Evolutionary conservation across 495 filamentous ascomycete genomes (phyloP), one percentile per base, ranked within the genome.

Genomic region (Penicillium desertorum): DNA sequence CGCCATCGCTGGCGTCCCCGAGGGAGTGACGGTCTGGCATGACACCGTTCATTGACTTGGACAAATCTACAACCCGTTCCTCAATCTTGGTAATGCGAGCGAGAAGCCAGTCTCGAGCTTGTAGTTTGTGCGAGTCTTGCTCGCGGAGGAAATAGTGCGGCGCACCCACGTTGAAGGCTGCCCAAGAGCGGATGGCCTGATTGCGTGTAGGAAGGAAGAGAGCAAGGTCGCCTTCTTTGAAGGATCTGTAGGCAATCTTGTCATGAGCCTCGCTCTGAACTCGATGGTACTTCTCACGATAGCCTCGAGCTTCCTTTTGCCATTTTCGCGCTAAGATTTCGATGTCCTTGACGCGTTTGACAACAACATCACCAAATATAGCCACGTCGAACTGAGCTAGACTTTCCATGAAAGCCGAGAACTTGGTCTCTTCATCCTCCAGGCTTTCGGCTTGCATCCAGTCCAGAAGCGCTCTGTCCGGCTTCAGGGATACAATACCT

Each of bases 101-200:
- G 5, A 99, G 85, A 4, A 99, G 83, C 91, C 92, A 99, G 63
- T 98, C 95, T 23, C 91, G 81, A 29, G 79, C 83, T 41, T 86
- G 79, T 12, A 99, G 80, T 56, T 91, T 88, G 65, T 98, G 95
- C 0, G 80, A 78, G 54, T 96, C 92, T 70, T 95, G 90, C 71
- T 99, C 94, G 30, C 91, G 88, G 0, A 99, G 78, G 76, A 99
- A 99, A 74, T 91, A 97, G 70, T 99, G 94, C 14, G 94, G 94
- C 50, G 91, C 93, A 1, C 91, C 91, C 45, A 98, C 87, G 66
- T 99, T 99, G 78, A 99, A 99, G 4, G 95, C 94, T 5, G 94
- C 94, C 94, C 94, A 99, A 4, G 94, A 92, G 10, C 94, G 86
- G 5, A 91, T 94, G 23, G 87, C 88, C 68, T 96, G 92, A 61